Base-by-base conservation (phyloP, 306 rosid genomes). In the Oxytropis ochrocephala region DNA sequence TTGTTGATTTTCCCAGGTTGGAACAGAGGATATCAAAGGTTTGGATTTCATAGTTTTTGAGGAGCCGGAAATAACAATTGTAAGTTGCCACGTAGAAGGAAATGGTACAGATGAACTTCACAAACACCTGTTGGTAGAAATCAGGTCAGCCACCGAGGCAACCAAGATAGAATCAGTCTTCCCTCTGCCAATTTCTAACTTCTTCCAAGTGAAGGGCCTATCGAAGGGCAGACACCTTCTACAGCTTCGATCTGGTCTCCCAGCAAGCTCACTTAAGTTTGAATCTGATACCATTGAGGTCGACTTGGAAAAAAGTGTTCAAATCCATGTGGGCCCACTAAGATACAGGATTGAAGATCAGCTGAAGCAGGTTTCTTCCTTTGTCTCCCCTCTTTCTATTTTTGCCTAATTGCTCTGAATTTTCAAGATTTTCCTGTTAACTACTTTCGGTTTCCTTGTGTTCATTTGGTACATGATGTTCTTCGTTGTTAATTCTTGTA, bases 31-130 rank as follows among this genome's bases (percentile, higher is more conserved):
- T 82, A 78, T 81, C 82, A 86, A 76, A 74, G 95, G 87, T 66
- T 87, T 95, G 79, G 91, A 89, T 79, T 95, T 95, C 64, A 81
- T 95, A 61, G 97, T 89, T 55, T 95, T 91, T 77, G 99, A 95
- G 86, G 95, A 86, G 80, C 97, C 99, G 9, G 99, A 89, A 59
- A 84, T 85, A 73, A 95, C 97, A 68, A 83, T 95, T 57, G 70
- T 95, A 76, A 95, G 97, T 75, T 85, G 99, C 75, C 95, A 91
- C 14, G 92, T 91, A 7, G 97, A 95, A 81, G 99, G 96, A 77
- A 85, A 81, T 69, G 87, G 83, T 75, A 80, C 83, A n/a, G 82
- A 77, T 73, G 97, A 88, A 81, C 80, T 87, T n/a, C 79, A 61
- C 42, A 82, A 87, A 27, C 89, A 85, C 59, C 74, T 95, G 67